Evolutionary conservation across 805 yeast species (phyloP), one percentile per base, ranked within the genome.

Genomic region (Torulaspora gathmanii): DNA sequence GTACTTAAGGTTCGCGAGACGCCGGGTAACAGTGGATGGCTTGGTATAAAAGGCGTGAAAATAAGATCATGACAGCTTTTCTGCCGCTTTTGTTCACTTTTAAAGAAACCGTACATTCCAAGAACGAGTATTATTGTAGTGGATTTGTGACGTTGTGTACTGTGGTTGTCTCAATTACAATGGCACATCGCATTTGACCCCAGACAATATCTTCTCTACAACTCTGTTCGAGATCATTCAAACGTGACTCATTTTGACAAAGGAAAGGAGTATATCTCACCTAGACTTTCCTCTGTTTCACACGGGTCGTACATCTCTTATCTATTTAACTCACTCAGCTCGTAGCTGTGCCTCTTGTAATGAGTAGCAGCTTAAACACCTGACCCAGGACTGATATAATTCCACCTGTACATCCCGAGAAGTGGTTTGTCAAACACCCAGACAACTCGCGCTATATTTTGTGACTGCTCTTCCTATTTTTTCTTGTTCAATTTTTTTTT

Each of bases 41-140:
- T 13, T 5, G 8, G 4, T 35, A 23, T 35, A 35, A 35, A 35
- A 19, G 3, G 16, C 8, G 10, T 22, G 25, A 22, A 22, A 22
- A 13, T 6, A n/a, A n/a, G 15, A 22, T 22, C 38, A 23, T 9
- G 8, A 7, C 10, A 15, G 15, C 8, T 27, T 8, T 10, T 4
- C 11, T 12, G 3, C 10, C 16, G 8, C 7, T 11, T 31, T 20
- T n/a, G 22, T 39, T 33, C 28, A 29, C 29, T 37, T 49, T 37
- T 19, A 38, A 46, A 47, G 51, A 49, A 47, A 51, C 45, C 57
- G 53, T 55, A 61, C 64, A 61, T 62, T 61, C 49, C 54, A 58
- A 64, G 68, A 54, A 64, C 64, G 63, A 50, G 68, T 64, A 64
- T 64, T 64, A 64, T 64, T 64, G 68, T 64, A 64, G 68, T 54